Conservation (phyloP, 1,284 basidiomycete species). For the Marasmius tenuissimus region DNA sequence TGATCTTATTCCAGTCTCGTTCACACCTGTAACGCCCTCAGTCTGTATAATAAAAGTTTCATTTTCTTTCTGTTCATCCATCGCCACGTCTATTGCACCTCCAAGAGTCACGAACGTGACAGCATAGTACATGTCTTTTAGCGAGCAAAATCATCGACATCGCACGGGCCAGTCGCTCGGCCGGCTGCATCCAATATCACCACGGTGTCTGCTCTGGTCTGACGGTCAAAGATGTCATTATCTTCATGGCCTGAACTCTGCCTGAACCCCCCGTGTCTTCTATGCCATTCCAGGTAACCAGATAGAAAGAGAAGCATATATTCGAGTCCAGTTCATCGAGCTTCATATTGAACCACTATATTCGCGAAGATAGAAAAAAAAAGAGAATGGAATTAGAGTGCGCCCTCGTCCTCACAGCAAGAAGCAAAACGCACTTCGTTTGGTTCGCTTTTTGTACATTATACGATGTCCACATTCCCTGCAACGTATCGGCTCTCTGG, state of each 20-base stretch:
- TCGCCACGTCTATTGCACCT: too few relatives aligned
- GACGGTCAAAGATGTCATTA: too few relatives aligned
- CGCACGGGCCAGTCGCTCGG: too few relatives aligned
- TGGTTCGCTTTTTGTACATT: conserved; percentile 99
- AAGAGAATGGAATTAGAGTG: background rate
- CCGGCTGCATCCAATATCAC: too few relatives aligned
- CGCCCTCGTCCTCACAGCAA: background rate
- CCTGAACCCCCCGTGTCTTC: too few relatives aligned
- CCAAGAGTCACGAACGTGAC: too few relatives aligned
- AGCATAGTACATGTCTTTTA: too few relatives aligned
- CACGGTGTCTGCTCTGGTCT: too few relatives aligned
- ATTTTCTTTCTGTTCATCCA: background rate
- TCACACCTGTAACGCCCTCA: background rate
- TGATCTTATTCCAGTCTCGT: background rate
- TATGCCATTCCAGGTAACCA: background rate
- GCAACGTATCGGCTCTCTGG: conserved; percentile 95
- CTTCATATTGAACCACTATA: conserved; percentile 87
- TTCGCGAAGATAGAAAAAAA: conserved; percentile 14
- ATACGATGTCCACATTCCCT: conserved; percentile 97
- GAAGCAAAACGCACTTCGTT: conserved; percentile 69
- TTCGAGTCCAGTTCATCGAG: conserved; percentile 47
- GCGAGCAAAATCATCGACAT: background rate
- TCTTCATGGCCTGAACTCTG: too few relatives aligned
- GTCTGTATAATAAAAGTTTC: background rate
- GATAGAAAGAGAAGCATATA: background rate